Percentiles rank a stretch among this genome's conserved stretches.
Conservation (phyloP, 805 yeast genomes). For the Pichia sporocuriosa region DNA sequence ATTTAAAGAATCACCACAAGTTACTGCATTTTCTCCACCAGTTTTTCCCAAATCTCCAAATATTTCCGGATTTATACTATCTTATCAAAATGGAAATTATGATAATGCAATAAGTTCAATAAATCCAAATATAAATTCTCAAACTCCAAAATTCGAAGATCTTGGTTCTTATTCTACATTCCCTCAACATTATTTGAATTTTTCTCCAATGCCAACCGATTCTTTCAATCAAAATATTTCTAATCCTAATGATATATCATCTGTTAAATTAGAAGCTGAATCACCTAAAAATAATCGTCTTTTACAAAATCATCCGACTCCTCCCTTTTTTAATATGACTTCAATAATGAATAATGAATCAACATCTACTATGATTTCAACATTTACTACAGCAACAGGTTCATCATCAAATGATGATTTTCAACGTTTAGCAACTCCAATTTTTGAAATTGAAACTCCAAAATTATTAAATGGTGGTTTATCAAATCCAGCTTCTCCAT, state of each 20-base stretch:
- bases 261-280: not conserved
- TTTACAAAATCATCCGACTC: not conserved
- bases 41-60: conserved; percentile 7
- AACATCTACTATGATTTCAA: not conserved
- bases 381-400: not conserved
- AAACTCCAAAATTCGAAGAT: conserved; percentile 5
- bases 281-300: not conserved
- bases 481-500: conserved; percentile 7
- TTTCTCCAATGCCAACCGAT: conserved; percentile 3
- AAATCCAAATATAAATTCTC: not conserved
- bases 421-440: not conserved
- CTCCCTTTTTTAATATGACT: not conserved
- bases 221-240: not conserved
- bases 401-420: not conserved
- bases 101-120: not conserved
- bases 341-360: conserved; percentile 1
- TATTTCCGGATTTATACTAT: not conserved
- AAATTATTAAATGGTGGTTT: not conserved
- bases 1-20: conserved; percentile 3
- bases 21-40: not conserved
- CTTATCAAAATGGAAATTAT: not conserved
- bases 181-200: not conserved
- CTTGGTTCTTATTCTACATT: conserved; percentile 1
- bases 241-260: not conserved
- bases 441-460: conserved; percentile 7